Evolutionary conservation across 2,329 filamentous ascomycete species (phyloP), one percentile per base, ranked within the genome.

Genomic region (Grosmannia serpens): DNA sequence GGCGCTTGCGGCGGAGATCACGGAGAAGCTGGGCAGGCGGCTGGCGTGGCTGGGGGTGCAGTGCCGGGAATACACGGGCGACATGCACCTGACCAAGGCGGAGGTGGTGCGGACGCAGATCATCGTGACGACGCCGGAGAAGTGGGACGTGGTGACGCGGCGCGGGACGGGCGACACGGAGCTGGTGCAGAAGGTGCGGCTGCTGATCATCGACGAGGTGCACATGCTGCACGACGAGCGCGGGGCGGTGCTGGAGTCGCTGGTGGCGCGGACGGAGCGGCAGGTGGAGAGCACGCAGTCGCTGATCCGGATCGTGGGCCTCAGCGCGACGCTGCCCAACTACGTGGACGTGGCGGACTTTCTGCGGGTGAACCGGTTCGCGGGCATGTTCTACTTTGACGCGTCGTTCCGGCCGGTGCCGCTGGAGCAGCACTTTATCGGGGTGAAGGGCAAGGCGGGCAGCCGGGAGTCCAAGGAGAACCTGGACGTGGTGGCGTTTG

Each of bases 221-320:
- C 94, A 99, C 69, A 99, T 99, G 95, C 85, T 99, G 66, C 95
- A 99, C 67, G 94, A 99, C 70, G 94, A 97, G 71, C 85, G 94
- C 70, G 94, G 94, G 67, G 91, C 95, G 15, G 95, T 99, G 0
- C 80, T 99, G 31, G 94, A 99, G 69, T 96, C 92, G 7, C 78
- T 99, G 26, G 95, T 99, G 20, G 94, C 94, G 13, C 84, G 94
- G 66, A 99, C 95, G 0, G 87, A 97, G 73, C 81, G 94, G 62
- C 94, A 99, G 68, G 95, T 99, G 0, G 95, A 99, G 73, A 96
- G 91, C 70, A 99, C 94, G 0, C 94, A 99, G 70, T 96, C 91
- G 1, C 79, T 99, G 53, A 99, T 99, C 67, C 89, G 95, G 27
- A 95, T 99, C 59, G 84, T 99, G 53, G 94, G 95, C 22, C 81